Conservation (phyloP, 306 rosid species). For the Vicia villosa region DNA sequence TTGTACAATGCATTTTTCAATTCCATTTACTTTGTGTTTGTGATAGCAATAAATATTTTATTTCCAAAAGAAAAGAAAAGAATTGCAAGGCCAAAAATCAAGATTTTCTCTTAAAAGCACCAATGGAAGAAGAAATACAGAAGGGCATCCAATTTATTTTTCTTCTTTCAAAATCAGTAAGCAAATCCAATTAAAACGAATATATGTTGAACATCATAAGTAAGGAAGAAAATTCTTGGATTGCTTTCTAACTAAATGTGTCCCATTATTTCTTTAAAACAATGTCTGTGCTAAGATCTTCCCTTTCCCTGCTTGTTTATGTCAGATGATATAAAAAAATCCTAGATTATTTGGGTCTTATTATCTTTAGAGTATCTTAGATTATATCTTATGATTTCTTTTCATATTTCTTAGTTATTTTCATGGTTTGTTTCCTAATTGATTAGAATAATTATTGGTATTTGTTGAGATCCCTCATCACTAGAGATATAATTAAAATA, state of each 20-base stretch:
- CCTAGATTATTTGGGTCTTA: not conserved
- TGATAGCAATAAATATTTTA: constrained; percentile 6
- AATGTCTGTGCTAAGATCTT: constrained; percentile 6
- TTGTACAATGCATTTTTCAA: constrained; percentile 12
- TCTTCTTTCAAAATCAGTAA: not conserved
- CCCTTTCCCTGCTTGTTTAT: constrained; percentile 22
- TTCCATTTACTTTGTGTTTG: constrained; percentile 18
- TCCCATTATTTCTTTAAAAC: constrained; percentile 19
- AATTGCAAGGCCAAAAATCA: constrained; percentile 7
- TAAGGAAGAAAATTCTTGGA: not conserved
- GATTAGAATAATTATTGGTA: not conserved
- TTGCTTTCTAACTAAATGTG: constrained; percentile 19
- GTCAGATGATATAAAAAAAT: not conserved
- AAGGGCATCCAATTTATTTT: not conserved
- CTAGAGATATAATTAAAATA: not conserved
- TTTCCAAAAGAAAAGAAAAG: constrained; percentile 12
- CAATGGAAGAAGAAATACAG: constrained; percentile 1
- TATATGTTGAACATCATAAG: constrained; percentile 1
- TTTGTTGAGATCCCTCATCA: not conserved
- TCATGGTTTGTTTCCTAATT: not conserved
- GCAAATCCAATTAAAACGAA: constrained; percentile 18
- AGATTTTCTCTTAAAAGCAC: no score
- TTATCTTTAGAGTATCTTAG: not conserved
- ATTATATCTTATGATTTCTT: not conserved
- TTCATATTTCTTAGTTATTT: not conserved